Conservation (phyloP, 2,329 filamentous ascomycete species). For the Trichoderma koningiopsis region DNA sequence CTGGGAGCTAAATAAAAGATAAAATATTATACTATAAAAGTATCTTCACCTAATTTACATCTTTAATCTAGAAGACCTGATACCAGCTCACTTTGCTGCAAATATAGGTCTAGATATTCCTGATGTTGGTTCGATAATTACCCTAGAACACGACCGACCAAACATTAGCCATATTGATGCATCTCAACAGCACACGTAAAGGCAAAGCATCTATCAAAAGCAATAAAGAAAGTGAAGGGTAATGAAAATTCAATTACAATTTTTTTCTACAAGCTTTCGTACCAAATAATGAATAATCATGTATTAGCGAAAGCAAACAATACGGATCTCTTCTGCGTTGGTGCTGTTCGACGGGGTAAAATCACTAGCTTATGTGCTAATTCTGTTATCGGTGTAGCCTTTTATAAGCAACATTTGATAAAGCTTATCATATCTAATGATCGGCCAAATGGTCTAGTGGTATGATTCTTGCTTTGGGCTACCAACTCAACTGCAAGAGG, state of each 20-base stretch:
- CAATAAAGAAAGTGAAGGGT: no score
- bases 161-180: neutral
- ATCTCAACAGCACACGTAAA: neutral
- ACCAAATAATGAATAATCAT: no score
- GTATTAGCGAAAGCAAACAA: no score
- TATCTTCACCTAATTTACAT: no score
- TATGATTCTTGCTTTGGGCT: conserved; percentile 29
- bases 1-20: neutral
- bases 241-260: neutral
- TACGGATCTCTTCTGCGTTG: no score
- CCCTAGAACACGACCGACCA: neutral
- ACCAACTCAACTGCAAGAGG: conserved; percentile 25
- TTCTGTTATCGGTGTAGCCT: neutral
- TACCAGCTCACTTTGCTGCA: neutral
- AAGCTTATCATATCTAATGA: neutral
- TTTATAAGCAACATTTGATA: neutral
- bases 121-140: neutral
- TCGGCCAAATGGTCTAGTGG: conserved; percentile 28
- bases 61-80: neutral
- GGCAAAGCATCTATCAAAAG: no score
- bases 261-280: neutral
- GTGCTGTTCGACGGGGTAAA: neutral
- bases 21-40: neutral
- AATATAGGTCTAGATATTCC: neutral
- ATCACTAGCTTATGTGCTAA: neutral